Percentiles rank a stretch among this genome's conserved stretches.
phyloP scores from a whole-genome alignment of 2,329 filamentous ascomycete species.

The Colletotrichum liaoningense region DNA sequence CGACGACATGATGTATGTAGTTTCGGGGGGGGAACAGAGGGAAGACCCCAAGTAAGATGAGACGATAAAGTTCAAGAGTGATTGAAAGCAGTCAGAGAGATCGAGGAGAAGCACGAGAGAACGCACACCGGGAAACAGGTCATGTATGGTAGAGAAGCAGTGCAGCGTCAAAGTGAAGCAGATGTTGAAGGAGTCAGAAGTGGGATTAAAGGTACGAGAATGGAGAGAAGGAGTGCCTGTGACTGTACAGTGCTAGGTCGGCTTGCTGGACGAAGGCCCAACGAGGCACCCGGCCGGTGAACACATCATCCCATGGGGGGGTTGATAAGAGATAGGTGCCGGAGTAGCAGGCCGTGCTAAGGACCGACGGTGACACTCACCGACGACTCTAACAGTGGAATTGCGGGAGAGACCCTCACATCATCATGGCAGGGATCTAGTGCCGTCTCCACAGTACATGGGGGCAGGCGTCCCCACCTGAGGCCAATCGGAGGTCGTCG shows the following conservation, averaged over 20 bases:
- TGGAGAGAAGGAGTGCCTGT: conserved; percentile 33
- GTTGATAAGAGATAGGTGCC: conserved; percentile 36
- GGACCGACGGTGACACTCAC: background rate
- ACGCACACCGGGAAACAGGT: conserved; percentile 20
- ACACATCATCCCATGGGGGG: conserved; percentile 34
- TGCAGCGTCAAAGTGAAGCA: conserved; percentile 20
- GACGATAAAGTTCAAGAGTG: conserved; percentile 19
- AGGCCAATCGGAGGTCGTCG: conserved; percentile 28
- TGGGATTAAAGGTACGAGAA: conserved; percentile 11
- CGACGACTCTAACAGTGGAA: conserved; percentile 32
- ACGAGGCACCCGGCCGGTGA: conserved; percentile 31
- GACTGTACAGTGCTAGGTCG: conserved; percentile 35
- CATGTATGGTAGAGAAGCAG: conserved; percentile 17
- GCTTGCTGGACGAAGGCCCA: conserved; percentile 28
- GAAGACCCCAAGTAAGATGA: background rate
- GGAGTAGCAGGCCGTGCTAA: conserved; percentile 11
- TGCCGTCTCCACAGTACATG: conserved; percentile 15
- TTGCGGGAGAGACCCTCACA: conserved; percentile 34
- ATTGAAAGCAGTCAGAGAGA: conserved; percentile 16
- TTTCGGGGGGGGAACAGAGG: background rate
- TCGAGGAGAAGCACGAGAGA: background rate
- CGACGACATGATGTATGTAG: conserved; percentile 65
- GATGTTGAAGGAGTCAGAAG: conserved; percentile 31
- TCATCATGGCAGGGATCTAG: conserved; percentile 32
- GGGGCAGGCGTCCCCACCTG: background rate